A percentile compares a stretch with the other conserved stretches of the same genome.
These are phyloP conservation scores for Chytriomyces hyalinus DNA, from an alignment of 192 early-diverging fungal species.

Conservation along the genomic window DNA sequence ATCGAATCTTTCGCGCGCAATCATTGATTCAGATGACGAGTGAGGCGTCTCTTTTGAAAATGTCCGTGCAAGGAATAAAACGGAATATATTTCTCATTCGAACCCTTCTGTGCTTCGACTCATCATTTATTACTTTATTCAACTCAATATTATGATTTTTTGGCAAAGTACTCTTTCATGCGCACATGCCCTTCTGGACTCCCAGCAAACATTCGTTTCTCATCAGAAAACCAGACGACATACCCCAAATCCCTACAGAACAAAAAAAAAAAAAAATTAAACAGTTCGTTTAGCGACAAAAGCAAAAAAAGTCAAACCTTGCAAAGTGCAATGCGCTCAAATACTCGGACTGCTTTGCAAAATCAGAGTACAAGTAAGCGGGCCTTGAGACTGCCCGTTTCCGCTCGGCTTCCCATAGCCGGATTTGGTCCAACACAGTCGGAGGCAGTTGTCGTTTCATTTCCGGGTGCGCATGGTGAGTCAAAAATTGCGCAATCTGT, in stretches of 20 bases:
- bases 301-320: not conserved
- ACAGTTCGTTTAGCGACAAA: not conserved
- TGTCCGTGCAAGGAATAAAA: too few relatives aligned
- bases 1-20: slow-evolving; percentile 19
- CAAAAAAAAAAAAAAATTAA: not conserved
- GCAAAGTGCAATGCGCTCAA: slow-evolving; percentile 77
- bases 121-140: too few relatives aligned
- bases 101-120: too few relatives aligned
- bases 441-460: slow-evolving; percentile 85
- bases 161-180: slow-evolving; percentile 51
- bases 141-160: too few relatives aligned
- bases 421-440: slow-evolving; percentile 94
- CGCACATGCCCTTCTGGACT: slow-evolving; percentile 73
- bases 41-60: not conserved
- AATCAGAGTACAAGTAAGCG: slow-evolving; percentile 79
- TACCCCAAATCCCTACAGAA: slow-evolving; percentile 66
- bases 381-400: slow-evolving; percentile 60
- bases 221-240: slow-evolving; percentile 77
- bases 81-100: too few relatives aligned
- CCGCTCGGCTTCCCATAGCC: slow-evolving; percentile 94
- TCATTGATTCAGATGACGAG: slow-evolving; percentile 35
- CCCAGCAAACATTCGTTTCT: slow-evolving; percentile 74
- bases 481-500: slow-evolving; percentile 78
- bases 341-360: slow-evolving; percentile 73
- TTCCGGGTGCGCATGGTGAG: slow-evolving; percentile 88